Evolutionary conservation across 768 basidiomycete genomes (phyloP).

Genomic region (Lentinula lateritia): DNA sequence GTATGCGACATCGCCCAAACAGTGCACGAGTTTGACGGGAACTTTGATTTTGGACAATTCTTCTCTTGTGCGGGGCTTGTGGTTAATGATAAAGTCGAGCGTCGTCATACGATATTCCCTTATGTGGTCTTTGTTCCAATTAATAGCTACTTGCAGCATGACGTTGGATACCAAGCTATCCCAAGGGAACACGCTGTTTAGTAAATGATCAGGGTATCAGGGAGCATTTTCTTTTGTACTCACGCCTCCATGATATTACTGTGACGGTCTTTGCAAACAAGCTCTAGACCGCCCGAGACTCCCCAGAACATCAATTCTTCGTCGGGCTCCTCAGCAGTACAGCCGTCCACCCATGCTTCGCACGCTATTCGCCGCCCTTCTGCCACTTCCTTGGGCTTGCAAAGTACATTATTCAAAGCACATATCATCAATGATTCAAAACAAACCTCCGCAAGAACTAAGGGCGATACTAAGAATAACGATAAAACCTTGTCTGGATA

Average conservation of each 20-base stretch:
- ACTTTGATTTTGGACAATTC: constrained; percentile 20
- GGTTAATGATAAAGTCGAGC: constrained; percentile 26
- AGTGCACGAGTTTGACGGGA: constrained; percentile 28
- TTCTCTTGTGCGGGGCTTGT: constrained; percentile 14
- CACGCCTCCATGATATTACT: constrained; percentile 20
- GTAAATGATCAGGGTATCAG: too few species aligned
- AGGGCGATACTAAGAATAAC: constrained; percentile 29
- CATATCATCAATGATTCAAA: background rate
- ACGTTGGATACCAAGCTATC: constrained; percentile 18
- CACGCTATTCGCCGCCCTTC: constrained; percentile 30
- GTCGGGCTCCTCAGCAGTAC: constrained; percentile 16
- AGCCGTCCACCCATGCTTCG: constrained; percentile 23
- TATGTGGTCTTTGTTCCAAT: constrained; percentile 21
- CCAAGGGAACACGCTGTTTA: background rate
- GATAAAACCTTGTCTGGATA: constrained; percentile 29
- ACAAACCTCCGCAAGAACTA: constrained; percentile 28
- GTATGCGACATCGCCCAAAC: constrained; percentile 30
- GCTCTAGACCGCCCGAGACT: constrained; percentile 23
- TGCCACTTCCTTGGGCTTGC: constrained; percentile 24
- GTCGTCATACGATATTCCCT: constrained; percentile 24
- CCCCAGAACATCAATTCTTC: constrained; percentile 21
- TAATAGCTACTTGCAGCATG: constrained; percentile 16
- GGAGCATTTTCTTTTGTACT: background rate
- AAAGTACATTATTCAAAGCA: background rate
- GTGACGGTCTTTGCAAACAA: constrained; percentile 24